Evolutionary conservation across 208 protist genomes (phyloP).

Genomic region (Trypanosoma melophagium): DNA sequence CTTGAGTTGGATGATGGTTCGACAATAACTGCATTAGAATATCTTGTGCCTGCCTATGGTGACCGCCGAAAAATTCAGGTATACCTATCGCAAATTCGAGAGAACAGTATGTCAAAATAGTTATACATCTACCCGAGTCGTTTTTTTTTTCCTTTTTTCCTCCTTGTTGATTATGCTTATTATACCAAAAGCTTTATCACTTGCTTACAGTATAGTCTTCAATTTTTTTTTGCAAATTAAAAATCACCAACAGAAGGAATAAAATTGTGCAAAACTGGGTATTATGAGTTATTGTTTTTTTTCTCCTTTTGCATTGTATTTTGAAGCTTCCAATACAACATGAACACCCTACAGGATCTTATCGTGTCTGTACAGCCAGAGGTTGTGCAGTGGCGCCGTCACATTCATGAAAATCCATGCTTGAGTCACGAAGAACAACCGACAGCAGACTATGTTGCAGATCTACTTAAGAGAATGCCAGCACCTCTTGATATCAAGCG

Average conservation of each 20-base stretch:
- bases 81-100: neutral
- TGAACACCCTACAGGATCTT: neutral
- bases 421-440: constrained; percentile 46
- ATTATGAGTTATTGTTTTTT: too few relatives aligned
- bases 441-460: constrained; percentile 52
- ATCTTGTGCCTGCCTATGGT: constrained; percentile 14
- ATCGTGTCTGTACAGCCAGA: constrained; percentile 35
- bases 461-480: constrained; percentile 40
- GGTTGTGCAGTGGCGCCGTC: constrained; percentile 57
- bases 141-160: constrained; percentile 14
- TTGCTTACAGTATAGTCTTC: too few relatives aligned
- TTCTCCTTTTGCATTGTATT: too few relatives aligned
- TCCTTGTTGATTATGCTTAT: neutral
- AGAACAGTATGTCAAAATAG: neutral
- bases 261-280: too few relatives aligned
- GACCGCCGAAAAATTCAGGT: constrained; percentile 16
- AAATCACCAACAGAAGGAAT: too few relatives aligned
- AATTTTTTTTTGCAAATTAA: too few relatives aligned
- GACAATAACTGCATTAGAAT: constrained; percentile 11
- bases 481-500: constrained; percentile 36
- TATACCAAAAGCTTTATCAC: too few relatives aligned
- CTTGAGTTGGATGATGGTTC: constrained; percentile 17
- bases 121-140: constrained; percentile 6
- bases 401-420: constrained; percentile 63
- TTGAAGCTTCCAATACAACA: neutral